Evolutionary conservation across 495 filamentous ascomycete genomes (phyloP).

Genomic region (Penicillium antarcticum): DNA sequence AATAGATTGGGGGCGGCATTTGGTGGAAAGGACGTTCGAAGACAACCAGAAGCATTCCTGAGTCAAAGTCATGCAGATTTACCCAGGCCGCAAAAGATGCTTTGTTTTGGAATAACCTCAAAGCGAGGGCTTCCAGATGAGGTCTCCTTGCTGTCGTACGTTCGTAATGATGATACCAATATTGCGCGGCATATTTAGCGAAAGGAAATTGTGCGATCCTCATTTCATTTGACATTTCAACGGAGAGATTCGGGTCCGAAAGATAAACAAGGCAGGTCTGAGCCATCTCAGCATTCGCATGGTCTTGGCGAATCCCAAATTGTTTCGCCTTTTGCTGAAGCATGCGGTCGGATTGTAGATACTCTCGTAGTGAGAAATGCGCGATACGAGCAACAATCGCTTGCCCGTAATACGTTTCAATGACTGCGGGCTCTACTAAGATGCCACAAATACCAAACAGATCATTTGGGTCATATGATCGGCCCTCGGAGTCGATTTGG

Average conservation of each 20-base stretch:
- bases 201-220: conserved; percentile 18
- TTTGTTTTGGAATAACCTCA: no score
- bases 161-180: conserved; percentile 25
- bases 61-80: no score
- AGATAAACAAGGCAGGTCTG: conserved; percentile 32
- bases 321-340: conserved; percentile 14
- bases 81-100: no score
- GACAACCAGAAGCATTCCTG: no score
- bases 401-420: not conserved
- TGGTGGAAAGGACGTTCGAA: no score
- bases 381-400: conserved; percentile 23
- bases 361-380: conserved; percentile 41
- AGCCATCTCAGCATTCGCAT: conserved; percentile 26
- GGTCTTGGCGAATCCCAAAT: conserved; percentile 17
- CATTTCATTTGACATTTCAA: not conserved
- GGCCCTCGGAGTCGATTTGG: conserved; percentile 20
- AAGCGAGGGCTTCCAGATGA: no score
- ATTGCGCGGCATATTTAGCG: conserved; percentile 22
- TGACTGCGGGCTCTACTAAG: conserved; percentile 21
- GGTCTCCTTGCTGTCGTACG: not conserved
- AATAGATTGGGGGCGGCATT: no score
- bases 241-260: conserved; percentile 22
- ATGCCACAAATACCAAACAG: conserved; percentile 28
- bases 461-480: conserved; percentile 18
- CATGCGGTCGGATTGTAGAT: conserved; percentile 35